These are phyloP conservation scores for Achaetomium macrosporum DNA, from an alignment of 2,329 filamentous ascomycete genomes.

Conservation along the genomic window DNA sequence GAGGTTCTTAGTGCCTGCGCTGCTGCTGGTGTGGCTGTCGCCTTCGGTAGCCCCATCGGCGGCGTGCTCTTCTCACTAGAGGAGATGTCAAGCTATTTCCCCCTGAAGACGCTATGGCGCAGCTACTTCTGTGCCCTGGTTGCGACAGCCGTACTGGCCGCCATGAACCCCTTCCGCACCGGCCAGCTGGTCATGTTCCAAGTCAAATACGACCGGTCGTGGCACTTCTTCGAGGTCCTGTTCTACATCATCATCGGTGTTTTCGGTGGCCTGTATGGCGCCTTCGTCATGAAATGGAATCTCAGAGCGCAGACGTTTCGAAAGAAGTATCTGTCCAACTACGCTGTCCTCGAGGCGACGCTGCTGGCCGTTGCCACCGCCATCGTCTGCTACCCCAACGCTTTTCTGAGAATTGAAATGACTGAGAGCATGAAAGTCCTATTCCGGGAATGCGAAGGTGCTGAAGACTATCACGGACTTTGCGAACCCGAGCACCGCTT, in stretches of 20 bases:
- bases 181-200: constrained; percentile 99
- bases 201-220: constrained; percentile 88
- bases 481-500: constrained; percentile 75
- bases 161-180: constrained; percentile 96
- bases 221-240: constrained; percentile 95
- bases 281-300: constrained; percentile 98
- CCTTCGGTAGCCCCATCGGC: constrained; percentile 95
- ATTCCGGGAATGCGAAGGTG: constrained; percentile 87
- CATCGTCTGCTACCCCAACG: constrained; percentile 93
- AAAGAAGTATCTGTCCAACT: constrained; percentile 81
- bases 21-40: constrained; percentile 90
- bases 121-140: constrained; percentile 98
- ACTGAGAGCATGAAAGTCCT: constrained; percentile 99
- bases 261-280: constrained; percentile 92
- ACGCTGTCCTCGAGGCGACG: constrained; percentile 81
- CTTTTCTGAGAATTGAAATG: constrained; percentile 95
- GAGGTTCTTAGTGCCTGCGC: constrained; percentile 94
- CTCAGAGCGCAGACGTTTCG: constrained; percentile 84
- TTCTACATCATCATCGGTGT: constrained; percentile 90
- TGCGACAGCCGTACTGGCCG: constrained; percentile 83
- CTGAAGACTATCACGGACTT: constrained; percentile 80
- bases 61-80: constrained; percentile 95
- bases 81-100: constrained; percentile 96
- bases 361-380: constrained; percentile 78
- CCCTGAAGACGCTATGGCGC: constrained; percentile 94